Conservation (phyloP, 2,329 filamentous ascomycete species). For the Chlorencoelia australis region DNA sequence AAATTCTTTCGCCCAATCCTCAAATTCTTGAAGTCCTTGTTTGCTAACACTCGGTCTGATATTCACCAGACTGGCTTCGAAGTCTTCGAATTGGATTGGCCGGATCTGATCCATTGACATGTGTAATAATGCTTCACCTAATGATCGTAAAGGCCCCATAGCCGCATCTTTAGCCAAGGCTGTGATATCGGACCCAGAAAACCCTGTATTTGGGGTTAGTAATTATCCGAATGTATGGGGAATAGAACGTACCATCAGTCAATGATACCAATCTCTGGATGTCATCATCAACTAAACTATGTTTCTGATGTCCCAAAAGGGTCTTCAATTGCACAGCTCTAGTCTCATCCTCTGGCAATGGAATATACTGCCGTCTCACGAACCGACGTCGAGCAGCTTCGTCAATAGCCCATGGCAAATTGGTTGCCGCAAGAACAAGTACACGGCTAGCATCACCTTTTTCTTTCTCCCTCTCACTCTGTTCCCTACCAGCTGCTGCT, state of each 20-base stretch:
- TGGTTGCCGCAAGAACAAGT: slow-evolving; percentile 88
- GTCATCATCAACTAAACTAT: slow-evolving; percentile 53
- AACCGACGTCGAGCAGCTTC: slow-evolving; percentile 87
- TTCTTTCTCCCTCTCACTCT: slow-evolving; percentile 53
- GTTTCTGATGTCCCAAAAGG: slow-evolving; percentile 74
- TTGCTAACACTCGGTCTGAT: slow-evolving; percentile 87
- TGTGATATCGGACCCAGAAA: slow-evolving; percentile 94
- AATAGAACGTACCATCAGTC: slow-evolving; percentile 46
- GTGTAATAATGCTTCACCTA: slow-evolving; percentile 80
- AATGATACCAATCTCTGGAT: slow-evolving; percentile 64
- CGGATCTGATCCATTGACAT: slow-evolving; percentile 94
- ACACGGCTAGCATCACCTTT: slow-evolving; percentile 78
- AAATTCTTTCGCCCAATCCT: slow-evolving; percentile 89
- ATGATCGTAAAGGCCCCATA: slow-evolving; percentile 85
- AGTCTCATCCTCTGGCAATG: slow-evolving; percentile 76
- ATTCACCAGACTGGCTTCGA: slow-evolving; percentile 69
- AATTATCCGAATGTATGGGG: background rate
- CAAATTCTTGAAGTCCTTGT: slow-evolving; percentile 76
- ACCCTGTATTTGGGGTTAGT: slow-evolving; percentile 47
- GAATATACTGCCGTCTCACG: slow-evolving; percentile 90
- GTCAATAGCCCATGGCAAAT: slow-evolving; percentile 95
- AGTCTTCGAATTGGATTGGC: slow-evolving; percentile 74
- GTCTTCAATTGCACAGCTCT: slow-evolving; percentile 69
- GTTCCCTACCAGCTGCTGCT: slow-evolving; percentile 78
- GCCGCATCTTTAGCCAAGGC: slow-evolving; percentile 94